Evolutionary conservation across 257 asterid genomes (phyloP).

Genomic region (Verbascum thapsus): DNA sequence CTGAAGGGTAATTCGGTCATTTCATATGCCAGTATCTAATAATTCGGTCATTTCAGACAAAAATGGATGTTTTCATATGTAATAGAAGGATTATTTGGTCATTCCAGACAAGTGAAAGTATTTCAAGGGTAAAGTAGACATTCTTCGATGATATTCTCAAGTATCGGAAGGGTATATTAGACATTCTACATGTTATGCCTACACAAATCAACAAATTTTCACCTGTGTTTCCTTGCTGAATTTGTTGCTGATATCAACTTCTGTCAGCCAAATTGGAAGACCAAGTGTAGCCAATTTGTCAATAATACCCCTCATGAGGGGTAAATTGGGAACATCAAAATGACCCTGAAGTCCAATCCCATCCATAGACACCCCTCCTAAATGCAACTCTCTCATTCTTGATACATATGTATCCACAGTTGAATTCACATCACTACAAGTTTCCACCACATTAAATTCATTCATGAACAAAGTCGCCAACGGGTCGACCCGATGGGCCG

Average conservation of each 20-base stretch:
- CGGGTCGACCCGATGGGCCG: slow-evolving; percentile 44
- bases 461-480: slow-evolving; percentile 55
- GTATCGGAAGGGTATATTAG: too few species aligned
- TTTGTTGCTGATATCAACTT: slow-evolving; percentile 39
- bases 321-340: slow-evolving; percentile 40
- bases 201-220: too few species aligned
- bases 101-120: too few species aligned
- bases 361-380: slow-evolving; percentile 42
- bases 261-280: slow-evolving; percentile 49
- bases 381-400: slow-evolving; percentile 44
- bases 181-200: too few species aligned
- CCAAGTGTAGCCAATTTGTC: slow-evolving; percentile 48
- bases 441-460: slow-evolving; percentile 63
- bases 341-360: slow-evolving; percentile 52
- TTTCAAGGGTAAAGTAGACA: too few species aligned
- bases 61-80: too few species aligned
- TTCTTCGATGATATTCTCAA: too few species aligned
- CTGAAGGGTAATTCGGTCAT: neutral
- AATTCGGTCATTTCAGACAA: neutral
- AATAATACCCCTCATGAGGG: slow-evolving; percentile 39
- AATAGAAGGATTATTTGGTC: too few species aligned
- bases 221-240: slow-evolving; percentile 42
- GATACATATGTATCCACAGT: slow-evolving; percentile 47
- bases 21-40: too few species aligned
- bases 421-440: slow-evolving; percentile 37